A percentile compares a stretch with the other conserved stretches of the same genome.
Evolutionary conservation across 2,329 filamentous ascomycete genomes (phyloP).

Genomic region (Dendryphion nanum): DNA sequence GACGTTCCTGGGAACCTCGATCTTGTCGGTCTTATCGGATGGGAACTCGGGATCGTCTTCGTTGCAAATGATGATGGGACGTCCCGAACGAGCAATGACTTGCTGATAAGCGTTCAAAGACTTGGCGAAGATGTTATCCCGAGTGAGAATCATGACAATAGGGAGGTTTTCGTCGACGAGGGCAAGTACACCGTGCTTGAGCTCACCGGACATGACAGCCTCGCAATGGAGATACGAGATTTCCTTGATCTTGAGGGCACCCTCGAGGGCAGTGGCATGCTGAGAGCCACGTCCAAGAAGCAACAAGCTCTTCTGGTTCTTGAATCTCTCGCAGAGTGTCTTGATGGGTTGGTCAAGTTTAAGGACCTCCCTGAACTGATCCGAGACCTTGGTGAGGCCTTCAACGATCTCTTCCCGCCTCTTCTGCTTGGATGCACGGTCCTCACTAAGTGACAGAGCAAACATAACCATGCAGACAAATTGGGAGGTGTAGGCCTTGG

Average conservation of each 20-base stretch:
- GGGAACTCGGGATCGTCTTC: constrained; percentile 85
- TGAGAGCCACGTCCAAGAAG: constrained; percentile 93
- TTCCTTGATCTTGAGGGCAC: constrained; percentile 98
- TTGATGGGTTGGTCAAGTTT: constrained; percentile 93
- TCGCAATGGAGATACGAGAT: constrained; percentile 99
- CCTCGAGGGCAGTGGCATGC: constrained; percentile 95
- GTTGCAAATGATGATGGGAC: constrained; percentile 99
- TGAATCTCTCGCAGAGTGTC: constrained; percentile 88
- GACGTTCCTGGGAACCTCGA: constrained; percentile 94
- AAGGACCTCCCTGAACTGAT: constrained; percentile 88
- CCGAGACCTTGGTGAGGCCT: constrained; percentile 80
- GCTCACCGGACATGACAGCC: constrained; percentile 98
- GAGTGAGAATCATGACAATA: constrained; percentile 99
- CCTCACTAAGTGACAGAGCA: constrained; percentile 90
- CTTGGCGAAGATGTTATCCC: constrained; percentile 94
- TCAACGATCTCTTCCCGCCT: constrained; percentile 95
- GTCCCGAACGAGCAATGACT: constrained; percentile 92
- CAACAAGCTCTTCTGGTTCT: constrained; percentile 94
- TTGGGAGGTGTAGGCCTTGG: constrained; percentile 98
- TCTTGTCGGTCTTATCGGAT: constrained; percentile 85
- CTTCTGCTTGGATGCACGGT: constrained; percentile 90
- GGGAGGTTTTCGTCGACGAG: constrained; percentile 97
- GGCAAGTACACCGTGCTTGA: constrained; percentile 97
- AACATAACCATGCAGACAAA: constrained; percentile 99
- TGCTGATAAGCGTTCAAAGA: constrained; percentile 99